Evolutionary conservation across 1,284 basidiomycete species (phyloP), one percentile per base, ranked within the genome.

Genomic region (Ustilago curta): DNA sequence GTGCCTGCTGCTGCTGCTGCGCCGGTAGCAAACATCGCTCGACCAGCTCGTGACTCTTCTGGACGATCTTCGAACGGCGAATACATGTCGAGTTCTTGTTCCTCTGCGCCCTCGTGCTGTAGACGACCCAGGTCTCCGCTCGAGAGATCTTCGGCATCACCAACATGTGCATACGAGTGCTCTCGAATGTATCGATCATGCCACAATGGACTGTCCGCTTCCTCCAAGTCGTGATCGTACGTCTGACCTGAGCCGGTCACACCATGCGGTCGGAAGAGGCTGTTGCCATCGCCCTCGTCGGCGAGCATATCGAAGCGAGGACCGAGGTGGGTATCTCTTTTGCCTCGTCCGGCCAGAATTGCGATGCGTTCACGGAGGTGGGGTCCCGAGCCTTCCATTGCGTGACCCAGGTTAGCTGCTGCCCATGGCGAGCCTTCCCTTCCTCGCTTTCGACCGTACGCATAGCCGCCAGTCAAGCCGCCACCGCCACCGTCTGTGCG

Each of bases 221-320:
- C 69, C 3, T 79, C 75, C 18, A 70, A 58, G 1, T 58, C 61
- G 27, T 64, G 39, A 12, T 65, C 61, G 53, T 65, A 63, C 1
- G 25, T 29, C 4, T 57, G 47, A 25, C 43, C 40, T 11, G 27
- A 31, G 2, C 47, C 51, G 2, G 54, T 58, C 18, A 49, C 47
- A 8, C 42, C 39, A 3, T 29, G 48, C 7, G 57, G 56, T 14
- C 60, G 60, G 40, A 53, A 64, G 32, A 73, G 25, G 44, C 62
- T 69, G 49, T 58, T 58, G 14, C 64, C 71, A 32, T 77, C 77
- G n/a, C 70, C 72, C 52, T 78, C 79, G 35, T 80, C 78, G 2
- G 80, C 82, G 12, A 84, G 75, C 75, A 84, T 83, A 54, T 83
- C 82, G 56, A 84, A 77, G 21, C 81, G 64, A 2, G 73, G 72